phyloP scores from a whole-genome alignment of 805 yeast species.

The Saitoella complicata region DNA sequence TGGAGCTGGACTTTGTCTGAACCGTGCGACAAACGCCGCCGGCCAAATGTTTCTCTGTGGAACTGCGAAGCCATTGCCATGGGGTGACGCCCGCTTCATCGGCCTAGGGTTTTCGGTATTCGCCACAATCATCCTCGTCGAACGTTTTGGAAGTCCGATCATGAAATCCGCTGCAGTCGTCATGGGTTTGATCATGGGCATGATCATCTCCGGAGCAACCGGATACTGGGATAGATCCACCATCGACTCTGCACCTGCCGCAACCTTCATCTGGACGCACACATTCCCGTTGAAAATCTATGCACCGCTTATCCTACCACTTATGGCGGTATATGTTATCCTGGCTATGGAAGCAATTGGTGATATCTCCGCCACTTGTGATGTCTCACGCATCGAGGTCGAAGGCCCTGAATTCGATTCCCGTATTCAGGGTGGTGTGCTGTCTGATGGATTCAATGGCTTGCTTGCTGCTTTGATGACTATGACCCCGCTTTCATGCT shows the following conservation, averaged over 20 bases:
- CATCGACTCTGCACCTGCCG: slow-evolving; percentile 62
- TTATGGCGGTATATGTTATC: slow-evolving; percentile 66
- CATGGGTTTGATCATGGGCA: slow-evolving; percentile 67
- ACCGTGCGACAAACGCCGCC: slow-evolving; percentile 25
- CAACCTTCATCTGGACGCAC: slow-evolving; percentile 73
- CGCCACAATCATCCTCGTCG: slow-evolving; percentile 55
- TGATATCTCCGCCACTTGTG: slow-evolving; percentile 86
- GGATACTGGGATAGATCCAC: slow-evolving; percentile 51
- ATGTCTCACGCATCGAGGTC: slow-evolving; percentile 71
- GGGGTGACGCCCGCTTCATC: slow-evolving; percentile 78
- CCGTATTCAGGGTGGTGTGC: slow-evolving; percentile 81
- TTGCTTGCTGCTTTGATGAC: slow-evolving; percentile 62
- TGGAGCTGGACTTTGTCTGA: slow-evolving; percentile 40
- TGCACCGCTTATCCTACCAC: slow-evolving; percentile 75
- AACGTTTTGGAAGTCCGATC: slow-evolving; percentile 83
- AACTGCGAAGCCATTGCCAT: slow-evolving; percentile 27
- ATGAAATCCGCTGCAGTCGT: slow-evolving; percentile 91
- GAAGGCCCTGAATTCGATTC: slow-evolving; percentile 71
- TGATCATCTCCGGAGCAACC: slow-evolving; percentile 83
- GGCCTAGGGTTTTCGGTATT: slow-evolving; percentile 80
- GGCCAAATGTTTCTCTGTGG: slow-evolving; percentile 25
- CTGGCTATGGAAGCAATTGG: slow-evolving; percentile 89
- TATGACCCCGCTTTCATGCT: slow-evolving; percentile 76
- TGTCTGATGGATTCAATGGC: slow-evolving; percentile 79
- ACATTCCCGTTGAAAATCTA: slow-evolving; percentile 63